Percentiles rank a stretch among this genome's conserved stretches.
Conservation (phyloP, 306 rosid species). For the Sicyos baderoa region DNA sequence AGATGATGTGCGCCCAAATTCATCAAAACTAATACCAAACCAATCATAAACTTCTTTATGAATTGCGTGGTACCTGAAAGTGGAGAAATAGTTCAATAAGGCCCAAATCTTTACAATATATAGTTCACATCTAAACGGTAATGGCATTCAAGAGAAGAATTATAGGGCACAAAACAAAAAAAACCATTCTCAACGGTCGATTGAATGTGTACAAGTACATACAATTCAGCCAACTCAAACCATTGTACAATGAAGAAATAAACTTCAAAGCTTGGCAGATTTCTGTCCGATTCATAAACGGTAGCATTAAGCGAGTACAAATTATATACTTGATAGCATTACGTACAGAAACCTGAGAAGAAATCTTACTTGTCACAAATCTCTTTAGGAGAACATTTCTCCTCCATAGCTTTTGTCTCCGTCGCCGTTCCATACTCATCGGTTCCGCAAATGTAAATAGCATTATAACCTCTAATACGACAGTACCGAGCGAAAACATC, state of each 20-base stretch:
- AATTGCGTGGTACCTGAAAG: conserved; percentile 63
- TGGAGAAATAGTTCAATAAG: neutral
- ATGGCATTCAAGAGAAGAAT: neutral
- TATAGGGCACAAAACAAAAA: neutral
- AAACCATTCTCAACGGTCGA: neutral
- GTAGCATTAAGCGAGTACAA: neutral
- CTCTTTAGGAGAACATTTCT: conserved; percentile 76
- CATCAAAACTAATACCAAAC: conserved; percentile 82
- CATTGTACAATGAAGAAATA: neutral
- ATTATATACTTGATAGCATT: neutral
- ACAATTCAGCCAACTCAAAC: neutral
- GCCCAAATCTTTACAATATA: neutral
- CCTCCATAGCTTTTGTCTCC: conserved; percentile 96
- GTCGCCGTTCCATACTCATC: conserved; percentile 95
- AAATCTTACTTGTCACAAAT: conserved; percentile 79
- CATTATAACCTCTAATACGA: conserved; percentile 76
- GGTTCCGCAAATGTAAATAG: conserved; percentile 79
- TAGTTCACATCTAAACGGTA: neutral
- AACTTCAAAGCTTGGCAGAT: neutral
- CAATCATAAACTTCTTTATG: conserved; percentile 77
- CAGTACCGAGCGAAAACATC: conserved; percentile 90
- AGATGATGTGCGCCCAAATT: conserved; percentile 83
- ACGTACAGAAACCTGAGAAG: neutral
- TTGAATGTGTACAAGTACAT: neutral
- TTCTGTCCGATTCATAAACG: neutral